Base-by-base conservation (phyloP, 225 moss, liverwort and hornwort species). In the Sphagnum tenellum region DNA sequence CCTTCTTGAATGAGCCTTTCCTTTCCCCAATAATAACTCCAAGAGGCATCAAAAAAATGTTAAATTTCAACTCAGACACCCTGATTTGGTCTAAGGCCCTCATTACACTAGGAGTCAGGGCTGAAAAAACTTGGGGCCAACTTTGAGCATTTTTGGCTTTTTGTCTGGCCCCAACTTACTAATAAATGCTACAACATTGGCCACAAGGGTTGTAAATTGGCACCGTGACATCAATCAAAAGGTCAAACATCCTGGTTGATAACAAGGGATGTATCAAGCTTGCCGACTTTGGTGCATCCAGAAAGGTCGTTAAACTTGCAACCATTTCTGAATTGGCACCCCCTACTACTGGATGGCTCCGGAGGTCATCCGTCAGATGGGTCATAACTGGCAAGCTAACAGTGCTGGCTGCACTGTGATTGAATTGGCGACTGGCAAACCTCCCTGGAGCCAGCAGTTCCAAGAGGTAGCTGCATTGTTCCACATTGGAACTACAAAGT, bases 181-280 rank as follows among this genome's bases (percentile, higher is more conserved):
- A 0, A 29, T 29, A 29, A 29, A 29, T 29, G 29, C 29, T 29
- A 29, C 29, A 29, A 29, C 29, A 29, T 29, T 29, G 29, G 29
- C 29, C 29, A 29, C 29, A 29, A 29, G 29, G 29, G 29, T 29
- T 29, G 29, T 1, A 29, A 29, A 29, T 29, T 29, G 29, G 85
- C 94, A 94, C 79, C 85, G 90, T 46, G 94, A 94, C 66, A 94
- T 94, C 65, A 94, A 94, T 29, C 29, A 29, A 0, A 87, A 90
- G 94, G 12, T 90, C 87, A 46, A 94, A 94, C 64, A 94, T 94
- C 59, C 78, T 94, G 63, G 94, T 94, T 45, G 90, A 94, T 69
- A 94, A 94, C 74, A 91, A 90, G 67, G 94, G 94, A 64, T 90
- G 94, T 70, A 94, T 94, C 47, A 94, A 94, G 73, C 87, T 94